Evolutionary conservation across 2,329 filamentous ascomycete genomes (phyloP).

Genomic region (Capronia americana): DNA sequence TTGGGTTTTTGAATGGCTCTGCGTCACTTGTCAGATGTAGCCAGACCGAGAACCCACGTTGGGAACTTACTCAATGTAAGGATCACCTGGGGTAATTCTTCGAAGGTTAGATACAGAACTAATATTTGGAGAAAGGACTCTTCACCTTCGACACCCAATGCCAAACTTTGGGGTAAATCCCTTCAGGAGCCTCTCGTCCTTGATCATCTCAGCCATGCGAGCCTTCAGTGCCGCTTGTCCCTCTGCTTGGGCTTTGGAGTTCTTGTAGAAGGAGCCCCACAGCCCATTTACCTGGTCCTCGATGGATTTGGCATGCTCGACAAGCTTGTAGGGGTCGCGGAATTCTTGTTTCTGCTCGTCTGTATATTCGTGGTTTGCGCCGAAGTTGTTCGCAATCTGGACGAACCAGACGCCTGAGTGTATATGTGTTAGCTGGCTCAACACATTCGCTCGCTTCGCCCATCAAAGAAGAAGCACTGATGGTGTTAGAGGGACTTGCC

Average conservation of each 20-base stretch:
- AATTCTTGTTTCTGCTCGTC: slow-evolving; percentile 51
- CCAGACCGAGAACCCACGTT: not conserved
- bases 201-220: slow-evolving; percentile 59
- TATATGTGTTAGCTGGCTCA: not conserved
- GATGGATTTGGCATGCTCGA: slow-evolving; percentile 55
- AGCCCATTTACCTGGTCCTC: slow-evolving; percentile 56
- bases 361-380: slow-evolving; percentile 54
- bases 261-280: slow-evolving; percentile 56
- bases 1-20: slow-evolving; percentile 57
- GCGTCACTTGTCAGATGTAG: not conserved
- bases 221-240: slow-evolving; percentile 48
- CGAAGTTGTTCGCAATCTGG: slow-evolving; percentile 55
- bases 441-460: not conserved
- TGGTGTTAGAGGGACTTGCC: slow-evolving; percentile 34
- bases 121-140: no score
- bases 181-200: slow-evolving; percentile 57
- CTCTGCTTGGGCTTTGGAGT: slow-evolving; percentile 49
- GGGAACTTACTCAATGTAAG: slow-evolving; percentile 51
- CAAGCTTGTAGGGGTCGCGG: slow-evolving; percentile 49
- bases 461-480: not conserved
- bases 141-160: slow-evolving; percentile 55
- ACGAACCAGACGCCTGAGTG: slow-evolving; percentile 45
- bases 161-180: slow-evolving; percentile 57
- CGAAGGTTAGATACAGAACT: no score
- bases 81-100: slow-evolving; percentile 57